Base-by-base conservation (phyloP, 805 yeast genomes). In the Wickerhamomyces rabaulensis region DNA sequence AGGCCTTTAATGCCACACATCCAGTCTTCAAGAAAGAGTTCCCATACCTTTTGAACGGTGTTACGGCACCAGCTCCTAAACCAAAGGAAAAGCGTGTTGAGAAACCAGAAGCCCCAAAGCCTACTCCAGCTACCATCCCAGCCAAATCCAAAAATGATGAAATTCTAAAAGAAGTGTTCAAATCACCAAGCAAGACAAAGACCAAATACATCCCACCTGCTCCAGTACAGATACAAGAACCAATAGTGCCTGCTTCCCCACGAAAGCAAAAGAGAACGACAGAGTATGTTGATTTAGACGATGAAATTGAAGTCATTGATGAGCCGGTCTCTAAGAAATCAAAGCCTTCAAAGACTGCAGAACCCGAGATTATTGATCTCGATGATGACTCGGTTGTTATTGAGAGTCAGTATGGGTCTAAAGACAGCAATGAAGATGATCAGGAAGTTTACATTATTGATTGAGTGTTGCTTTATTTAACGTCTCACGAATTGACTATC, bases 1-100 rank as follows among this genome's bases (percentile, higher is more conserved):
- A 73, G 51, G 65, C 65, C 2, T 52, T 47, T 44, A 56, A 56
- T 29, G 46, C 44, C 9, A 35, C 37, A 7, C 49, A 45, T 41
- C 64, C 69, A 5, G 64, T 76, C 41, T 92, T 91, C 60, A 57
- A 54, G 20, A 58, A 64, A 47, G 75, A 80, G 12, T 92, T 91
- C 61, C 87, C 92, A 48, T 55, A 56, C 22, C 45, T 50, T 3
- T 15, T 31, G 17, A 15, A 9, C n/a, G 17, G 23, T 46, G 23
- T 40, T 33, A 19, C 25, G 26, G 23, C 27, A 42, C 27, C 27
- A 7, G 4, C 4, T 25, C 12, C 27, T 25, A 25, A 8, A 39
- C 15, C n/a, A 16, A 10, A 38, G 42, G 5, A 13, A 19, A 38
- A 3, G 31, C 19, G n/a, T 7, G 39, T 26, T 9, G 21, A 40